Evolutionary conservation across 768 basidiomycete genomes (phyloP).

Genomic region (Lentinula sp.): DNA sequence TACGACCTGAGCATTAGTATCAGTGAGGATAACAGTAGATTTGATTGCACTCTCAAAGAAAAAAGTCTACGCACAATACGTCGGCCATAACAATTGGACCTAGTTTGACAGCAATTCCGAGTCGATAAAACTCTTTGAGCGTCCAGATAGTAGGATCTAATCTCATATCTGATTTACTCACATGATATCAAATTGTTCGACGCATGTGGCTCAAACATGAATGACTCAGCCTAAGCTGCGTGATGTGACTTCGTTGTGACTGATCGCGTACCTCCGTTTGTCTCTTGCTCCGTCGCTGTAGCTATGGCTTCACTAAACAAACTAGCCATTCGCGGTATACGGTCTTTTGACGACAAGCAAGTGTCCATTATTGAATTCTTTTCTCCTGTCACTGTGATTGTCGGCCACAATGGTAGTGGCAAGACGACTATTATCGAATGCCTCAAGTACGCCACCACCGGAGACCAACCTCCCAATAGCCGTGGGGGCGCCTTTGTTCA

Average conservation of each 20-base stretch:
- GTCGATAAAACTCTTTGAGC: too few species aligned
- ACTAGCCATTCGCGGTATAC: constrained; percentile 89
- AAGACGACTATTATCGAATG: constrained; percentile 99
- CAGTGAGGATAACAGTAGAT: not conserved
- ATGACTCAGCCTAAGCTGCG: not conserved
- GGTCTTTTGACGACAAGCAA: constrained; percentile 95
- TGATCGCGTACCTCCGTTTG: not conserved
- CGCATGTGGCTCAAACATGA: not conserved
- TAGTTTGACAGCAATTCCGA: too few species aligned
- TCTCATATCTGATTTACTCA: too few species aligned
- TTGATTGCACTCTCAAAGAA: not conserved
- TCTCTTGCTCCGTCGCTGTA: not conserved
- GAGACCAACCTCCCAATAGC: constrained; percentile 95
- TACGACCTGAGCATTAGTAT: not conserved
- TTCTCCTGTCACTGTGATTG: constrained; percentile 95
- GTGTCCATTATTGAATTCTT: constrained; percentile 95
- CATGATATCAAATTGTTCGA: too few species aligned
- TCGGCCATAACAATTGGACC: not conserved
- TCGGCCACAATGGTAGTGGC: constrained; percentile 96
- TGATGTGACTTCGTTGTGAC: not conserved
- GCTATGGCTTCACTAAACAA: constrained; percentile 83
- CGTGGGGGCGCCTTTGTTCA: constrained; percentile 98
- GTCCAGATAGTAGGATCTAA: too few species aligned
- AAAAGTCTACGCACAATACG: not conserved
- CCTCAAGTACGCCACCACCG: constrained; percentile 97